phyloP scores from a whole-genome alignment of 208 protist genomes.

The Acanthamoeba royreba region DNA sequence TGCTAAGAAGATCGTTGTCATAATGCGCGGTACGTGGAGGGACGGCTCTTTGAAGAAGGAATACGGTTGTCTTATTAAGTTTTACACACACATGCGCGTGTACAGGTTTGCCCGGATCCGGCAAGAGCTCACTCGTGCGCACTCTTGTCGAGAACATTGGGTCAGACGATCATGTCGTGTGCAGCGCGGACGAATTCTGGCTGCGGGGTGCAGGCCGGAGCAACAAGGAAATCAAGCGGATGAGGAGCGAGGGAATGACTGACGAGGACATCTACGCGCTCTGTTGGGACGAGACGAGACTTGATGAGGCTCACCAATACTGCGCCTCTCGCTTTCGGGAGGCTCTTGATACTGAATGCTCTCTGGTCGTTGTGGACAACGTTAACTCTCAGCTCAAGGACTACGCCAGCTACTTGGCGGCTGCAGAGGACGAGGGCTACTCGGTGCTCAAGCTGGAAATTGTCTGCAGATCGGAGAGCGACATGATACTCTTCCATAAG shows the following conservation, averaged over 20 bases:
- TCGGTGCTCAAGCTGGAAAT: not conserved
- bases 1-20: not conserved
- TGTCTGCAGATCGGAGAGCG: not conserved
- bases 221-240: slow-evolving; percentile 16
- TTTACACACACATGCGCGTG: too few species aligned
- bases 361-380: not conserved
- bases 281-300: not conserved
- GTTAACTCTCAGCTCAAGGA: not conserved
- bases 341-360: not conserved
- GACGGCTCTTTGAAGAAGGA: too few species aligned
- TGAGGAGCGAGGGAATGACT: not conserved
- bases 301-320: slow-evolving; percentile 18
- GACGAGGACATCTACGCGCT: not conserved
- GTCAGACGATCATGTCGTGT: not conserved
- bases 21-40: too few species aligned
- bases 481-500: not conserved
- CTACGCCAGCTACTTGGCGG: not conserved
- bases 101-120: not conserved
- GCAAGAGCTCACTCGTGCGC: not conserved
- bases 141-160: not conserved
- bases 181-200: slow-evolving; percentile 33
- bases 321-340: not conserved
- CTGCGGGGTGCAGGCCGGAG: not conserved
- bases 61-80: too few species aligned
- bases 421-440: not conserved